A percentile compares a stretch with the other conserved stretches of the same genome.
Evolutionary conservation across 2,329 filamentous ascomycete genomes (phyloP).

Genomic region (Rhynchosporium graminicola): DNA sequence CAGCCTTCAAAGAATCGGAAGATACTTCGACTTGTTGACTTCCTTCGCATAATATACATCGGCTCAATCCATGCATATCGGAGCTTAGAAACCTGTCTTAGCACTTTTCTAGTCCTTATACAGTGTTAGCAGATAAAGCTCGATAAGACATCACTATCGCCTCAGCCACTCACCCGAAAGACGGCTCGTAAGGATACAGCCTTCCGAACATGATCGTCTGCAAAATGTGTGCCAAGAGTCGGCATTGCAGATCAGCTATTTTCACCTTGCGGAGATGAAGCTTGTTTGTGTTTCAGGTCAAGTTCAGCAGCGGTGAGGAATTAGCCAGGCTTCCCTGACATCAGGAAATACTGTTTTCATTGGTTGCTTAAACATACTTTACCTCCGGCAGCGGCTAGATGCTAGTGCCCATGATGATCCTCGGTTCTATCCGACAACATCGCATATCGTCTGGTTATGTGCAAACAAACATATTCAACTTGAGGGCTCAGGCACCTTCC

Average conservation of each 20-base stretch:
- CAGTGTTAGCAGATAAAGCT: too few relatives aligned
- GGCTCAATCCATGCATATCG: too few relatives aligned
- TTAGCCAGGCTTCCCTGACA: background rate
- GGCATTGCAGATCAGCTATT: background rate
- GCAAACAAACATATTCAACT: too few relatives aligned
- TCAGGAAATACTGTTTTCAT: background rate
- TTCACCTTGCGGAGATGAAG: background rate
- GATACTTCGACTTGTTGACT: too few relatives aligned
- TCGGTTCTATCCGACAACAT: constrained; percentile 1
- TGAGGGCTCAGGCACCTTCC: too few relatives aligned
- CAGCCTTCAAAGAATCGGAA: background rate
- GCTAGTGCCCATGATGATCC: background rate
- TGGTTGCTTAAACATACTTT: background rate
- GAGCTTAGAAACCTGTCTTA: too few relatives aligned
- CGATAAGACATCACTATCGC: too few relatives aligned
- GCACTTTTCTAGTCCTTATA: too few relatives aligned
- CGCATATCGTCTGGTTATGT: background rate
- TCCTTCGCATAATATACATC: too few relatives aligned
- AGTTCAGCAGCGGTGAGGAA: background rate
- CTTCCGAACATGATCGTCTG: background rate
- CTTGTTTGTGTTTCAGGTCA: constrained; percentile 3
- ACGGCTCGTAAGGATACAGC: background rate
- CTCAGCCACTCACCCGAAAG: too few relatives aligned
- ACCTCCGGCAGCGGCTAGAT: background rate
- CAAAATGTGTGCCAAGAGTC: too few relatives aligned